Evolutionary conservation across 1,284 basidiomycete species (phyloP).

Genomic region (Meira miltonrushii): DNA sequence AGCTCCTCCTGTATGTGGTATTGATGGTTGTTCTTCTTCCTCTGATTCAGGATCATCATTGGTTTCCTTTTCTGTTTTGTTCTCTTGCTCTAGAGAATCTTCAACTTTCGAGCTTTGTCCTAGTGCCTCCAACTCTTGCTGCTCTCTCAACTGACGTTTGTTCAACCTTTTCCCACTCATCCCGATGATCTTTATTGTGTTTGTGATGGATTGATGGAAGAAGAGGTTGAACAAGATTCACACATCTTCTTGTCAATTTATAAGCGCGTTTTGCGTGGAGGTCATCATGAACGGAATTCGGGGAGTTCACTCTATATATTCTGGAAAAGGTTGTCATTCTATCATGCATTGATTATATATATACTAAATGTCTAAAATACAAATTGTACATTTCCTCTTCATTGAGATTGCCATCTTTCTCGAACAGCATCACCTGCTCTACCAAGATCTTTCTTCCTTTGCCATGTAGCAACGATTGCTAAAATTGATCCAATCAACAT

Average conservation of each 20-base stretch:
- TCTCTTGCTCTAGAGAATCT: slow-evolving; percentile 15
- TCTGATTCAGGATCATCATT: slow-evolving; percentile 4
- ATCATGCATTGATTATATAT: neutral
- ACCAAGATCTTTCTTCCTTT: neutral
- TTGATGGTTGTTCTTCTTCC: slow-evolving; percentile 20
- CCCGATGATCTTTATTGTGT: neutral
- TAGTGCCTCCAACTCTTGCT: slow-evolving; percentile 26
- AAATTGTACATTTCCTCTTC: too few relatives aligned
- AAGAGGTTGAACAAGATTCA: too few relatives aligned
- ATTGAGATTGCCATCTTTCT: too few relatives aligned
- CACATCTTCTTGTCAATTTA: too few relatives aligned
- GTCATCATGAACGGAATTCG: too few relatives aligned
- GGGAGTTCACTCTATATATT: too few relatives aligned
- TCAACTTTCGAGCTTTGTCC: slow-evolving; percentile 1
- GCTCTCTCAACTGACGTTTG: slow-evolving; percentile 46
- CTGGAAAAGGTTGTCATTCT: too few relatives aligned
- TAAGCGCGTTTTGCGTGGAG: too few relatives aligned
- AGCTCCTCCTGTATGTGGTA: slow-evolving; percentile 10
- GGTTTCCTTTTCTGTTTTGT: neutral
- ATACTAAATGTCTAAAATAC: too few relatives aligned
- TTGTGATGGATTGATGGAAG: too few relatives aligned
- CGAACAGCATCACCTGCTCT: too few relatives aligned
- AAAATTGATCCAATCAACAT: slow-evolving; percentile 9
- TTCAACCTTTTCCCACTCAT: slow-evolving; percentile 29
- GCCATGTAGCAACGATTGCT: slow-evolving; percentile 1